A percentile compares a stretch with the other conserved stretches of the same genome.
Conservation (phyloP, 139 green algal genomes). For the Auxenochlorella pyrenoidosa region DNA sequence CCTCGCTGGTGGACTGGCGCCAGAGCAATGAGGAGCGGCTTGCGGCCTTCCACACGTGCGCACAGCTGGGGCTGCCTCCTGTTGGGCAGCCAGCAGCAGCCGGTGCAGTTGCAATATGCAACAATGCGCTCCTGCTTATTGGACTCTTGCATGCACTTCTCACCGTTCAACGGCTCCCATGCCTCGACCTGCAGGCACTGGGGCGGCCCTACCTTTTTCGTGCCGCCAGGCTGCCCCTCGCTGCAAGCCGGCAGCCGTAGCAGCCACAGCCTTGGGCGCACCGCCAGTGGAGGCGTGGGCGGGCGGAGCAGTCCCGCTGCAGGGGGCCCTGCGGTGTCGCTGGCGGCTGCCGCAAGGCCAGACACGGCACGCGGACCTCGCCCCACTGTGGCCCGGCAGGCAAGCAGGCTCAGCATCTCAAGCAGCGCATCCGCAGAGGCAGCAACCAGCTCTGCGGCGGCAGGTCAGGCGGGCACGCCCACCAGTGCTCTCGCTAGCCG, state of each 20-base stretch:
- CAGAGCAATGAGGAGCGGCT: slow-evolving; percentile 9
- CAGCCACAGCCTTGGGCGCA: background rate
- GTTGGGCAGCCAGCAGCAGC: too few relatives aligned
- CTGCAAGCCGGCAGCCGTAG: background rate
- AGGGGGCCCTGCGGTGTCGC: background rate
- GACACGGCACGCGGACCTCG: slow-evolving; percentile 17
- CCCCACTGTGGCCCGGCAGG: slow-evolving; percentile 1
- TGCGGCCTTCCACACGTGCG: slow-evolving; percentile 1
- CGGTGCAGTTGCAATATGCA: too few relatives aligned
- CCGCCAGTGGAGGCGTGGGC: background rate
- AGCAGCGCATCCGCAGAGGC: slow-evolving; percentile 1
- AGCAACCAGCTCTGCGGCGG: background rate
- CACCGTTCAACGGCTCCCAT: too few relatives aligned
- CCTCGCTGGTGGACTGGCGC: slow-evolving; percentile 17
- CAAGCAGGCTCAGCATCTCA: slow-evolving; percentile 30
- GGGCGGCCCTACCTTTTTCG: slow-evolving; percentile 22
- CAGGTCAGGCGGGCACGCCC: background rate
- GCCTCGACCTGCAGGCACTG: background rate
- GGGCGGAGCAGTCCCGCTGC: background rate
- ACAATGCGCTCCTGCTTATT: too few relatives aligned
- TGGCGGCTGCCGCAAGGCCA: slow-evolving; percentile 9
- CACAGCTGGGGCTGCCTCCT: too few relatives aligned
- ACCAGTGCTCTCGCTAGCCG: background rate
- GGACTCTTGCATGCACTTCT: too few relatives aligned
- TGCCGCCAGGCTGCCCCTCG: background rate